Evolutionary conservation across 164 flowering plant species (phyloP), one percentile per base, ranked within the genome.

Genomic region (Annona squamosa): DNA sequence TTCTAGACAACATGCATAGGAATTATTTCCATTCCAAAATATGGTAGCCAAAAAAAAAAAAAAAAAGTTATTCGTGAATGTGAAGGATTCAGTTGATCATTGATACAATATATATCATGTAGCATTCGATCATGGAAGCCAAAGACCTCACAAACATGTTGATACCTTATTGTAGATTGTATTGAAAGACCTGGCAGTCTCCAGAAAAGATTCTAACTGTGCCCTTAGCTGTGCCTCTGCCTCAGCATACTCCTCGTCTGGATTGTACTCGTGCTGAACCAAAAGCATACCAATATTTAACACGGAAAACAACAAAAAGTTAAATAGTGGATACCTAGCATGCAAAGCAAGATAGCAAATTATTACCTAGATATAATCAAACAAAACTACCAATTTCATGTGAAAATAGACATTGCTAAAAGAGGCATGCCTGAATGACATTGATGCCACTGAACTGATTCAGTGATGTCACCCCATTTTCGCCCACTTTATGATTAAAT

Each of bases 141-240:
- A 12, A 43, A 41, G n/a, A 66, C 9, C 12, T 16, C 43, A 47
- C 67, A 71, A 68, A 47, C 59, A 72, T n/a, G 63, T 59, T 61
- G 76, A 63, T 48, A 87, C 99, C 99, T 95, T 95, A 69, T 89
- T 91, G 84, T 95, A 95, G 75, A 95, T 91, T 67, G 81, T 75
- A 76, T 92, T 93, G 78, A 95, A 95, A 45, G 93, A 79, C 83
- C 89, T 91, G 65, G 98, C 99, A 74, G 99, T 95, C 83, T 95
- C 94, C 63, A 95, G 84, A 81, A 95, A 95, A 72, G 96, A 87
- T 77, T 95, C 93, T 80, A 95, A 75, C 84, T 90, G 91, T 26
- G 74, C 84, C 64, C 93, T 88, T 64, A 95, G 78, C 82, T 85
- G 82, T 57, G 86, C 76, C 79, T 95, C 97, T 61, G 85, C 90